A percentile compares a stretch with the other conserved stretches of the same genome.
Evolutionary conservation across 495 filamentous ascomycete species (phyloP).

Genomic region (Lichenothelia convexa): DNA sequence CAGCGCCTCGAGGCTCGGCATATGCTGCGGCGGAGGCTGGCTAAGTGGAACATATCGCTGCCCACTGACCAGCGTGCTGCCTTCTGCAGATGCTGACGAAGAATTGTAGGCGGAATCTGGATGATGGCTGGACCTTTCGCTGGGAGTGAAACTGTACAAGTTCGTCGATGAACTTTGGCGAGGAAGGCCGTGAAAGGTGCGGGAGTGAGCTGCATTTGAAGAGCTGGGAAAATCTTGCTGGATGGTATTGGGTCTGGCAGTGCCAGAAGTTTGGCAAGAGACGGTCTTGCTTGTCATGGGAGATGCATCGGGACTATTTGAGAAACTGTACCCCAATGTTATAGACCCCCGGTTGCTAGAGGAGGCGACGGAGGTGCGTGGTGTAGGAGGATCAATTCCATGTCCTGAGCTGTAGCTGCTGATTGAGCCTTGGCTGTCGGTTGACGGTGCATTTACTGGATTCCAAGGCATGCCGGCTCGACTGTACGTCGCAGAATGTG

Average conservation of each 20-base stretch:
- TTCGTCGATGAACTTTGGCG: slow-evolving; percentile 6
- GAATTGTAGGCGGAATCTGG: slow-evolving; percentile 8
- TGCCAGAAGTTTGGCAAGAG: slow-evolving; percentile 3
- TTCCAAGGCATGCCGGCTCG: slow-evolving; percentile 8
- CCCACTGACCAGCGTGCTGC: slow-evolving; percentile 10
- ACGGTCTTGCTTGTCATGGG: slow-evolving; percentile 3
- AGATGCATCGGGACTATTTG: too few relatives aligned
- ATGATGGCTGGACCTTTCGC: slow-evolving; percentile 6
- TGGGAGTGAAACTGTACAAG: too few relatives aligned
- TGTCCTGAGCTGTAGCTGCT: background rate
- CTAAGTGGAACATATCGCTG: slow-evolving; percentile 10
- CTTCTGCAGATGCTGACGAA: slow-evolving; percentile 1
- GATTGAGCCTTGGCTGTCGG: slow-evolving; percentile 1
- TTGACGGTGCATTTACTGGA: background rate
- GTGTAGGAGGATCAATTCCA: background rate
- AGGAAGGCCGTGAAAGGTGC: slow-evolving; percentile 5
- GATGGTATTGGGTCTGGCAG: background rate
- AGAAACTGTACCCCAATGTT: too few relatives aligned
- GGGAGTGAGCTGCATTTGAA: slow-evolving; percentile 2
- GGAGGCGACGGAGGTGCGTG: background rate
- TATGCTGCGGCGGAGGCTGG: slow-evolving; percentile 8
- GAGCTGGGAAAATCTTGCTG: background rate
- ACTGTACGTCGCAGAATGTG: slow-evolving; percentile 8
- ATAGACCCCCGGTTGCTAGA: slow-evolving; percentile 5
- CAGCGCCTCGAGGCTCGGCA: slow-evolving; percentile 4